Evolutionary conservation across 495 filamentous ascomycete genomes (phyloP), one percentile per base, ranked within the genome.

Genomic region (Sordaria brevicollis): DNA sequence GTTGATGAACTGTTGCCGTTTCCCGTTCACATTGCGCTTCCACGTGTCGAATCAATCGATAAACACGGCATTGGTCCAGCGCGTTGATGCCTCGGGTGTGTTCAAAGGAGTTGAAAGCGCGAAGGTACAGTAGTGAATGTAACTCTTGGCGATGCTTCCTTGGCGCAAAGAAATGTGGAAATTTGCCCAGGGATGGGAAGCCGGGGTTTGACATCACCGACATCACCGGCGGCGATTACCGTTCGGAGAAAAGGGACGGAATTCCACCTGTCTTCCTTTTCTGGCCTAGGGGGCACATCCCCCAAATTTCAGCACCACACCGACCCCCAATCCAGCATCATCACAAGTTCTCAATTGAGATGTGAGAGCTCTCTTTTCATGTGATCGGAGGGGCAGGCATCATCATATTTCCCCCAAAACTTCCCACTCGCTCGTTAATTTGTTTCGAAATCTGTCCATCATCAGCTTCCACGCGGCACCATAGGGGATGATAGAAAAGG

Each of bases 111-210:
- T 29, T 35, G 68, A 31, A 39, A 37, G 57, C 35, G 33, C 49
- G 25, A 62, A 54, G 25, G 34, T 29, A 33, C 35, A 33, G 69
- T 67, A 39, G 69, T 68, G 68, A 41, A 31, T 66, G 68, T 34
- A 43, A 66, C 36, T 25, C 17, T 36, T 71, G 70, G 69, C 65
- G 67, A 68, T 68, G 70, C 72, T 71, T 71, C 65, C 72, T 71
- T 71, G 72, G 72, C 72, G 69, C 38, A 36, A 49, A 68, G 67
- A 68, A 19, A 35, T 68, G 33, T 34, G 65, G 33, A 65, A 68
- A 65, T 39, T 57, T 15, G 35, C 41, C 39, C 68, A 33, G 29
- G 68, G n/a, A 33, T 19, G 13, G 54, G 33, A 41, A 31, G 13
- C 21, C 13, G 21, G 33, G 69, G 36, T 8, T 43, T 71, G 66